Base-by-base conservation (phyloP, 2,329 filamentous ascomycete genomes). In the Hysterium pulicare region DNA sequence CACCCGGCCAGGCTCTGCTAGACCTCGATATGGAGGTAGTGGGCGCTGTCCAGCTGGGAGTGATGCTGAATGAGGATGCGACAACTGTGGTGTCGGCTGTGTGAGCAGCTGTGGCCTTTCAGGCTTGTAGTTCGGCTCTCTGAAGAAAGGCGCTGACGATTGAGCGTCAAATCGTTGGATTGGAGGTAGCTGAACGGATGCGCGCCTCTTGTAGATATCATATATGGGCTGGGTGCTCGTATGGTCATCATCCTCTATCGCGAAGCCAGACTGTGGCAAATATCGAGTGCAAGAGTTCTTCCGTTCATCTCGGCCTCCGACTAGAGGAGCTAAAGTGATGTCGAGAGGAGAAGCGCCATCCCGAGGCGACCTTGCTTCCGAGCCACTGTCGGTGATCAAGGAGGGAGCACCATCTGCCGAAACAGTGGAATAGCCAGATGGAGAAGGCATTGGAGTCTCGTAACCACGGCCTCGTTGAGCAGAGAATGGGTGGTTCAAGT, bases 331-430 rank as follows among this genome's bases (percentile, higher is more conserved):
- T 13, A 66, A 55, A 10, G 61, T 61, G 24, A 72, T 66, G 48
- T 75, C 71, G n/a, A 73, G 66, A 13, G 67, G 69, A 3, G 71
- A 74, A n/a, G 66, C 62, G 20, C 67, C 67, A 41, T 68, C 65
- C 39, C 68, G 66, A 17, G 72, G 71, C 35, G 72, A 75, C 37
- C 72, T 65, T 3, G 71, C 69, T 47, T 71, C 66, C 20, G 71
- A 74, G 16, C 71, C 72, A 37, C 61, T 68, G 61, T 93, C 87
- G 0, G 86, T 89, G 38, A 87, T 74, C 48, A 88, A 74, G 1
- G 84, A 86, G 5, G 84, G 84, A 4, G 82, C 79, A 22, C 74
- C 72, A 33, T 85, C 82, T 13, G 77, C 69, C 2, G 84, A 87
- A 30, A 77, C 73, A 40, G 83, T 79, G 2, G 81, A 84, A 51